Percentiles rank a stretch among this genome's conserved stretches.
Conservation (phyloP, 2,329 filamentous ascomycete species). For the Coccinonectria pachysandricola region DNA sequence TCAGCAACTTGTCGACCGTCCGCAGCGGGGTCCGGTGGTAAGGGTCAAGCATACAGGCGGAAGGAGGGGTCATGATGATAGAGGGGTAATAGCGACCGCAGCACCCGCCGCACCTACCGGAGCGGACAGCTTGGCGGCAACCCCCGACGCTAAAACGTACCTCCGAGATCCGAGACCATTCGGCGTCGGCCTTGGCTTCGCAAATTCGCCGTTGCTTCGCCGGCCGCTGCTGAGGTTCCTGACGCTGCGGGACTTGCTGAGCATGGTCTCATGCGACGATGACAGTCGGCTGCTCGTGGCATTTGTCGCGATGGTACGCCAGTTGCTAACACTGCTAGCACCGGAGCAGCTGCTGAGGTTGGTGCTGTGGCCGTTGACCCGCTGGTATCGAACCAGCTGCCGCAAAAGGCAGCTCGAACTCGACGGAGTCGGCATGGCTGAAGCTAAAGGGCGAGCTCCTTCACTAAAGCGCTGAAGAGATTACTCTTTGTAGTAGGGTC, state of each 20-base stretch:
- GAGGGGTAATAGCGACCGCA: conserved; percentile 3
- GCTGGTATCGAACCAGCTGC: conserved; percentile 17
- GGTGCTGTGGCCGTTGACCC: conserved; percentile 14
- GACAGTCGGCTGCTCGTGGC: background rate
- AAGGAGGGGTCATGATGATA: conserved; percentile 7
- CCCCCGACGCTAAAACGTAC: conserved; percentile 13
- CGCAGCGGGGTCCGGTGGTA: conserved; percentile 3
- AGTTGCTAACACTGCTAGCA: conserved; percentile 2
- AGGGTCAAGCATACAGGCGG: conserved; percentile 1
- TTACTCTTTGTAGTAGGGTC: no score
- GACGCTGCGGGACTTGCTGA: conserved; percentile 2
- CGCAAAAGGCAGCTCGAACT: conserved; percentile 19
- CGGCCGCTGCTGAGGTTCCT: conserved; percentile 1
- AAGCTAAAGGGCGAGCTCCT: no score
- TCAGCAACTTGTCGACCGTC: background rate
- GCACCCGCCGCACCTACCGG: conserved; percentile 1
- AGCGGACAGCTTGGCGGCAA: background rate
- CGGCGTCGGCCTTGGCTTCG: conserved; percentile 7
- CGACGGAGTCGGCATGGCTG: conserved; percentile 12
- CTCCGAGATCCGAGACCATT: conserved; percentile 15
- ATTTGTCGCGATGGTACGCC: conserved; percentile 1
- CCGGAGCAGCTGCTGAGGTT: conserved; percentile 10
- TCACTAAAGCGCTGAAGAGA: no score
- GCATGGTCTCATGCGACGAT: background rate
- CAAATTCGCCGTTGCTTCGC: conserved; percentile 4